Percentiles rank a stretch among this genome's conserved stretches.
Conservation (phyloP, 306 rosid species). For the Citrullus amarus region DNA sequence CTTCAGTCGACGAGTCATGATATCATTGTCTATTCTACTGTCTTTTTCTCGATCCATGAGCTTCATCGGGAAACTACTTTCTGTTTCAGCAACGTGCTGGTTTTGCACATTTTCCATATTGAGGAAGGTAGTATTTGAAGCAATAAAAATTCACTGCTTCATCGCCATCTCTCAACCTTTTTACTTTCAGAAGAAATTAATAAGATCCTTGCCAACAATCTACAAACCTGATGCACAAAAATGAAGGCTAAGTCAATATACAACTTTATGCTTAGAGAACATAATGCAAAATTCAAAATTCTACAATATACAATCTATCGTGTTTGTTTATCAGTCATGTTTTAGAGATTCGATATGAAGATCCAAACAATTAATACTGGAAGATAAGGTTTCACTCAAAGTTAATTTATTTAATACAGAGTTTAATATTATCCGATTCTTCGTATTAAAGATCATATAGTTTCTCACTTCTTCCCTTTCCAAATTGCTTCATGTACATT, state of each 20-base stretch:
- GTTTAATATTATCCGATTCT: not conserved
- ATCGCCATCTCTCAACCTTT: not conserved
- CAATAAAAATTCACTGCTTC: not conserved
- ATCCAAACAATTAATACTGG: not conserved
- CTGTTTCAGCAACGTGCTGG: slow-evolving; percentile 20
- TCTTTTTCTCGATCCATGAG: slow-evolving; percentile 32
- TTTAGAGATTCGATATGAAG: not conserved
- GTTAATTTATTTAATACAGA: not conserved
- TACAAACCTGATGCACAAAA: slow-evolving; percentile 1
- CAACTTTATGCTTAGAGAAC: not conserved
- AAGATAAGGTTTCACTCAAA: not conserved
- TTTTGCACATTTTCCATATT: slow-evolving; percentile 49
- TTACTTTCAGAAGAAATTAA: not conserved
- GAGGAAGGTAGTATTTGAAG: not conserved
- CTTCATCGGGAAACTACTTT: slow-evolving; percentile 38
- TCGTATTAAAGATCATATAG: not conserved
- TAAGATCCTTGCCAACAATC: not conserved
- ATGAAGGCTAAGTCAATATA: not conserved
- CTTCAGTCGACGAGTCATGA: slow-evolving; percentile 56
- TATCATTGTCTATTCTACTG: slow-evolving; percentile 37
- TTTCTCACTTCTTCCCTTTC: not conserved
- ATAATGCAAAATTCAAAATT: not conserved
- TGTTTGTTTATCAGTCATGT: not conserved
- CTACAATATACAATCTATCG: not conserved
- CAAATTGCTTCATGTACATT: not conserved